These are phyloP conservation scores for Psidium friedrichsthalianum DNA, from an alignment of 345 rosid genomes.

Conservation along the genomic window DNA sequence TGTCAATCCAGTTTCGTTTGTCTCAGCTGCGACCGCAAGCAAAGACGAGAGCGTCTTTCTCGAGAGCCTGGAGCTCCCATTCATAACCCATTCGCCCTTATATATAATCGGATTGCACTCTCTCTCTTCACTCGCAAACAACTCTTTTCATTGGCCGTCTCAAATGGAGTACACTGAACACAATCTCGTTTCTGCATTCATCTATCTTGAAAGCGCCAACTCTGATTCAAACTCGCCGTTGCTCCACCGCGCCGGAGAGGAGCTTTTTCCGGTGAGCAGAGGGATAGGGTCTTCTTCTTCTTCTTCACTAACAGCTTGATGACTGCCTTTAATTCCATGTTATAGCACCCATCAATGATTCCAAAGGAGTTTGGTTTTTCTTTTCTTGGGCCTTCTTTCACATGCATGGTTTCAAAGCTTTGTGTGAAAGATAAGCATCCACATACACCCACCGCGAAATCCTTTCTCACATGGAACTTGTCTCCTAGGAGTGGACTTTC, in stretches of 20 bases:
- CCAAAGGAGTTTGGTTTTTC: not conserved
- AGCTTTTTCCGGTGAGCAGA: not conserved
- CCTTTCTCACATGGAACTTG: conserved; percentile 17
- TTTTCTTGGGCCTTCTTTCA: conserved; percentile 11
- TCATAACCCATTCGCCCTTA: not conserved
- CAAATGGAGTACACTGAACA: not conserved
- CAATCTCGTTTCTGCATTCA: not conserved
- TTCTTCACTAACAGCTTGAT: not conserved
- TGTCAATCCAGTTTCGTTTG: not conserved
- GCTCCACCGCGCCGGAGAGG: not conserved
- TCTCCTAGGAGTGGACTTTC: conserved; percentile 16
- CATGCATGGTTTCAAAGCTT: conserved; percentile 44
- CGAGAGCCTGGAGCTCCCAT: not conserved
- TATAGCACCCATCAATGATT: not conserved
- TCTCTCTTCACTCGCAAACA: not conserved
- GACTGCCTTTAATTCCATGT: not conserved
- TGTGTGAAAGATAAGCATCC: conserved; percentile 32
- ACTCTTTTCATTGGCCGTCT: not conserved
- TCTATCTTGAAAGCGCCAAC: not conserved
- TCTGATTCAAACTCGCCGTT: not conserved
- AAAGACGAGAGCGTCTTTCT: not conserved
- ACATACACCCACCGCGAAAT: not conserved
- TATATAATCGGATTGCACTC: not conserved
- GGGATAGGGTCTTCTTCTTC: not conserved
- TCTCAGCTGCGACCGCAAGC: not conserved